A percentile compares a stretch with the other conserved stretches of the same genome.
Evolutionary conservation across 2,329 filamentous ascomycete genomes (phyloP).

Genomic region (Calonectria pauciramosa): DNA sequence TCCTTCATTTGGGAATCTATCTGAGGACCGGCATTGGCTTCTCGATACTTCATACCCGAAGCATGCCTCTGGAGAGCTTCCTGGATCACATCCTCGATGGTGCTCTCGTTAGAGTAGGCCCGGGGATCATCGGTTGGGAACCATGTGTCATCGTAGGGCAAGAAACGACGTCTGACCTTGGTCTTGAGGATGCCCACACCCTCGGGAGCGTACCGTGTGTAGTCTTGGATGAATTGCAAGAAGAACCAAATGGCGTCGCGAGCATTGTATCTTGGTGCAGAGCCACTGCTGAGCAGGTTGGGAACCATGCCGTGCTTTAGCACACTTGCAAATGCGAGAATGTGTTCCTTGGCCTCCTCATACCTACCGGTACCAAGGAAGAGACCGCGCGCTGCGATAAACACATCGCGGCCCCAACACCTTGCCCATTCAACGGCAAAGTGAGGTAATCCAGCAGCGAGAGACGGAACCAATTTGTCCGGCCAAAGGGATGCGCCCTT

Average conservation of each 20-base stretch:
- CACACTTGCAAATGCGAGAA: slow-evolving; percentile 93
- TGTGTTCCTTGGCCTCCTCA: slow-evolving; percentile 91
- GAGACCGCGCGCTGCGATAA: slow-evolving; percentile 94
- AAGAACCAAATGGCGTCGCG: slow-evolving; percentile 99
- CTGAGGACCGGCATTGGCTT: slow-evolving; percentile 90
- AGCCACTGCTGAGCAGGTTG: slow-evolving; percentile 89
- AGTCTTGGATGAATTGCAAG: slow-evolving; percentile 95
- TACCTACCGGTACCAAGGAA: slow-evolving; percentile 91
- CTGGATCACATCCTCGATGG: slow-evolving; percentile 90
- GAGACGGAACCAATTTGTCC: slow-evolving; percentile 83
- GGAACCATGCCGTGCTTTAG: slow-evolving; percentile 99
- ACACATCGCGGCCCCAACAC: slow-evolving; percentile 97
- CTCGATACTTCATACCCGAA: slow-evolving; percentile 89
- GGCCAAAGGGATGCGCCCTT: slow-evolving; percentile 94
- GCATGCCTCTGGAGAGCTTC: slow-evolving; percentile 95
- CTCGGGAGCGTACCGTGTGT: slow-evolving; percentile 83
- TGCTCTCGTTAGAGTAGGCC: slow-evolving; percentile 88
- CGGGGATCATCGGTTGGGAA: slow-evolving; percentile 85
- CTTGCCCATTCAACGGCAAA: slow-evolving; percentile 95
- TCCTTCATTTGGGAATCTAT: slow-evolving; percentile 95
- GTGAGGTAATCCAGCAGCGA: slow-evolving; percentile 94
- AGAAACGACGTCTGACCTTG: slow-evolving; percentile 85
- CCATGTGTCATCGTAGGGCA: slow-evolving; percentile 97
- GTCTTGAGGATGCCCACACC: slow-evolving; percentile 81
- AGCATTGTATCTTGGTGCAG: slow-evolving; percentile 92